Conservation (phyloP, 352 stramenopile genomes). For the Globisporangium iwayamae region DNA sequence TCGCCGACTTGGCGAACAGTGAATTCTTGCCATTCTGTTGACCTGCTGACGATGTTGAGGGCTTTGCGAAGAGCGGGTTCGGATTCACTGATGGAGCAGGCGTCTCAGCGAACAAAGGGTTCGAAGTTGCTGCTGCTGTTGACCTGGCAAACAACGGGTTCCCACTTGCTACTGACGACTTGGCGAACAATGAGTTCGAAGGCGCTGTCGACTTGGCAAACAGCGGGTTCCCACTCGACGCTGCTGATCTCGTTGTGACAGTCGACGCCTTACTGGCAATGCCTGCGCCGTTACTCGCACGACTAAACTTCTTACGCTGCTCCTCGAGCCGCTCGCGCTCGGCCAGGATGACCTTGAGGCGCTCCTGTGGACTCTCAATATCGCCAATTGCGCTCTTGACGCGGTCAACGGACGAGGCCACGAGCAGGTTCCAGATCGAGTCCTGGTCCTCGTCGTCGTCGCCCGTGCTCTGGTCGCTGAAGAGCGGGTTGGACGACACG, state of each 20-base stretch:
- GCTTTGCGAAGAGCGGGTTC: constrained; percentile 26
- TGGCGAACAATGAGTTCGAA: no score
- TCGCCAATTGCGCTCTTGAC: constrained; percentile 47
- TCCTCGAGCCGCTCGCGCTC: constrained; percentile 62
- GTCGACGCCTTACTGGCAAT: neutral
- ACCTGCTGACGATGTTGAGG: neutral
- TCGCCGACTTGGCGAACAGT: constrained; percentile 18
- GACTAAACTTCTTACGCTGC: constrained; percentile 46
- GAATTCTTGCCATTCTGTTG: constrained; percentile 18
- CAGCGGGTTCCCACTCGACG: constrained; percentile 4
- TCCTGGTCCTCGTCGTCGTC: constrained; percentile 53
- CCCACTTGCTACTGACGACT: neutral
- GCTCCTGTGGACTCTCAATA: constrained; percentile 43
- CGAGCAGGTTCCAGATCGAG: constrained; percentile 68
- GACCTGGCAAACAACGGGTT: constrained; percentile 10
- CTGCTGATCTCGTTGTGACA: neutral
- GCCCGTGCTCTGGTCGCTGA: constrained; percentile 40
- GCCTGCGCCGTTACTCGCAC: constrained; percentile 20
- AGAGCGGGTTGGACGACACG: constrained; percentile 35
- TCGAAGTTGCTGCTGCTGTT: neutral
- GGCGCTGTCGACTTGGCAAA: constrained; percentile 4
- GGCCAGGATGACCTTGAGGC: constrained; percentile 52
- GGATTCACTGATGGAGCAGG: neutral
- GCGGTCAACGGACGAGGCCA: constrained; percentile 67
- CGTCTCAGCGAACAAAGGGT: constrained; percentile 5